Evolutionary conservation across 768 basidiomycete genomes (phyloP), one percentile per base, ranked within the genome.

Genomic region (Tricholoma hemisulphureum): DNA sequence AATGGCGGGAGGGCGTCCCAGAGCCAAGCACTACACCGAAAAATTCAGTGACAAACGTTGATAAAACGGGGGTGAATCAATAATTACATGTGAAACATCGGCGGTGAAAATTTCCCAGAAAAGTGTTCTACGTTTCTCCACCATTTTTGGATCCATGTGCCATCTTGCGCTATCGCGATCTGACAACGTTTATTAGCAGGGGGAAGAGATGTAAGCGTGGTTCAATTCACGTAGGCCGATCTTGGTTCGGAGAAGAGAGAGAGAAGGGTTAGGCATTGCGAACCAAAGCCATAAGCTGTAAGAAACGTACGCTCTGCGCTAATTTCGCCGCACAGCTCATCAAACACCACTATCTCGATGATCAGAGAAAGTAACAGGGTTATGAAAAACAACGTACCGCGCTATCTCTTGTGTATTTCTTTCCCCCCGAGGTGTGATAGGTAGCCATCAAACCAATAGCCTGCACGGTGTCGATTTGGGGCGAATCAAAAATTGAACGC

Each of bases 1-100:
- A 53, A 84, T 80, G 2, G 83, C 80, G 4, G 85, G 84, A 4
- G 85, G 85, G 24, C 85, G 77, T 20, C 85, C 85, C 6, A 84
- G 68, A 11, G 78, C 77, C 51, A 87, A 69, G 65, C 83, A 81
- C 85, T 87, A 57, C 21, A 46, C 16, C 26, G 7, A 29, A 14
- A 23, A 54, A 24, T 43, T 6, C n/a, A 20, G 14, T 50, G 31
- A 48, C 6, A 43, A 23, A n/a, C n/a, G n/a, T 10, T 3, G 34
- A 18, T 18, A 23, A 14, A 29, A 53, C 10, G 9, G 20, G 13
- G 55, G 26, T 43, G 14, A 63, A 26, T 32, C 21, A 53, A 24
- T 16, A 69, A 75, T 52, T 54, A 70, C 70, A 62, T 71, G 67
- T n/a, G 70, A 73, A 16, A 75, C 67, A 60, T 78, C 76, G n/a